Evolutionary conservation across 257 asterid genomes (phyloP), one percentile per base, ranked within the genome.

Genomic region (Voacanga thouarsii): DNA sequence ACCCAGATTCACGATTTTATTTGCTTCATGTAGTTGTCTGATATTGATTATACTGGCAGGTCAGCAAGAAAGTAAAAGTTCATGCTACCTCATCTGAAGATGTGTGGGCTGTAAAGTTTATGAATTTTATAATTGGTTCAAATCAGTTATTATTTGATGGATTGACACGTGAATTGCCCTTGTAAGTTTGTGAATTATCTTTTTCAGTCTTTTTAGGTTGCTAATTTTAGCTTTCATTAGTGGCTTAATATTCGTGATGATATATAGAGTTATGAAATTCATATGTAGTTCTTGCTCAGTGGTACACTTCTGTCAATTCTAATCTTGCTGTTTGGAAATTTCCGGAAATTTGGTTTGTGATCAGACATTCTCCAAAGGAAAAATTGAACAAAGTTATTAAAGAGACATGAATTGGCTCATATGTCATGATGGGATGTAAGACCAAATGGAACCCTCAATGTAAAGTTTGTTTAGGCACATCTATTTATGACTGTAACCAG

Each of bases 81-180:
- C 84, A 75, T 24, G 90, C 82, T 82, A 77, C 85, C 69, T 79
- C 91, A 55, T 76, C 76, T 72, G 98, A 91, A 86, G 98, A 94
- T 86, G 83, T 75, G 23, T 92, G 97, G 99, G 97, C 98, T 10
- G 71, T 89, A 24, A 92, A 87, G 80, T 85, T 94, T 33, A 76
- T 90, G 83, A 91, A 90, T 83, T 94, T 92, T 75, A 92, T 92
- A 19, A 83, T 89, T 57, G 94, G 97, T 19, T 86, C 87, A 71
- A 91, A 94, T 74, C 97, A 94, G 80, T 87, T 94, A 71, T 64
- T 94, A 71, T 86, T 92, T 80, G 93, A 90, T 30, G 99, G 99
- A 81, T 72, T 92, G 81, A 93, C 98, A 6, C 96, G 99, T 59
- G 99, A 94, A 84, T 76, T 94, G 53, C 99, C 99, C 64, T 21